Evolutionary conservation across 768 basidiomycete species (phyloP), one percentile per base, ranked within the genome.

Genomic region (Russula olivacea): DNA sequence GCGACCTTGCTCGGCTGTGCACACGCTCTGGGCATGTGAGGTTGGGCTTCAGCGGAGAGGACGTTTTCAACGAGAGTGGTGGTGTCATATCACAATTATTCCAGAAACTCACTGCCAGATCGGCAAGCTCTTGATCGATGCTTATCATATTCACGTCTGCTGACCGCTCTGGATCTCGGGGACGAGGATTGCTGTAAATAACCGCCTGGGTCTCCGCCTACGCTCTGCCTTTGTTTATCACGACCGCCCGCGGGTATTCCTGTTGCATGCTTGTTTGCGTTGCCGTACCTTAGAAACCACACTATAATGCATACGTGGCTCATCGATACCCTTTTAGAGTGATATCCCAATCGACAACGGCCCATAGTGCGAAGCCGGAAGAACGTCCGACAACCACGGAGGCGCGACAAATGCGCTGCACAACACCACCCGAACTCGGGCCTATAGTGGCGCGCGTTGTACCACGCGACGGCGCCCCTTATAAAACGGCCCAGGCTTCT

Each of bases 361-460:
- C 19, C 52, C 49, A 14, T 28, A 50, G 11, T 9, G 25, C 51
- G 43, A 66, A 66, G 65, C 57, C 57, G 65, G 53, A 40, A 58
- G 61, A 64, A 64, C 48, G 38, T 66, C 65, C 65, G 65, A 64
- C 61, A n/a, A 66, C 56, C 57, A 55, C 65, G 65, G 65, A 66
- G 62, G 53, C 25, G 62, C 65, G 53, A 64, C 65, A 49, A 66
- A 66, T 52, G 36, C 52, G 28, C 55, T 15, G 52, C 55, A 28
- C 28, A 43, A 32, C 28, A 15, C 45, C 49, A 57, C n/a, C 48
- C 52, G 55, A 45, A 62, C 55, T 49, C 55, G 49, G 55, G 25
- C 43, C 8, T 58, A 51, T 52, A 48, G 55, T 65, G 28, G 50
- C 55, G 41, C 56, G 19, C 55, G 14, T 47, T 15, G 43, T 61